Evolutionary conservation across 495 filamentous ascomycete genomes (phyloP).

Genomic region (Penicillium egyptiacum): DNA sequence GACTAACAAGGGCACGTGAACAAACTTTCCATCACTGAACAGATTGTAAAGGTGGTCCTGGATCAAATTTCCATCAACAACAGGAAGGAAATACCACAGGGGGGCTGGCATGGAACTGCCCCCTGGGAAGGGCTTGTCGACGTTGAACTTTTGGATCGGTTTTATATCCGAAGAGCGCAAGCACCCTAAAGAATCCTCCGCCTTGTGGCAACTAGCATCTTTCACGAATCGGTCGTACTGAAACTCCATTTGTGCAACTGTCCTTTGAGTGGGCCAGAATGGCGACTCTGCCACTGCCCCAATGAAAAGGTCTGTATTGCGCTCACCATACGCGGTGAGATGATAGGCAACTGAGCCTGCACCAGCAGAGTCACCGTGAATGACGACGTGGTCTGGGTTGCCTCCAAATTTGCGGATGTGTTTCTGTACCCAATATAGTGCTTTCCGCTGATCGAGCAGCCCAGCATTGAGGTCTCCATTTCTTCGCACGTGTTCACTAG

Average conservation of each 20-base stretch:
- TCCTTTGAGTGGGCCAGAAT: slow-evolving; percentile 61
- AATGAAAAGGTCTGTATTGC: slow-evolving; percentile 32
- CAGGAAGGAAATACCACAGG: slow-evolving; percentile 51
- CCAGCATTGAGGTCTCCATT: too few relatives aligned
- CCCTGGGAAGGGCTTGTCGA: slow-evolving; percentile 52
- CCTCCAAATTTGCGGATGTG: too few relatives aligned
- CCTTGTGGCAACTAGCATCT: slow-evolving; percentile 47
- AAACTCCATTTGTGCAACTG: slow-evolving; percentile 58
- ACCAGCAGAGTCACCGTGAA: too few relatives aligned
- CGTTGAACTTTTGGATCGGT: slow-evolving; percentile 50
- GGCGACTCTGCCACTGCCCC: slow-evolving; percentile 61
- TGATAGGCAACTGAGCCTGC: too few relatives aligned
- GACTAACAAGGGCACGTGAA: slow-evolving; percentile 62
- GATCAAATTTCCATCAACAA: slow-evolving; percentile 57
- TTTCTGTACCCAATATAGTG: too few relatives aligned
- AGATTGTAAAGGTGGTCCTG: slow-evolving; percentile 53
- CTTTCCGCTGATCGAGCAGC: too few relatives aligned
- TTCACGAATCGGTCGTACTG: slow-evolving; percentile 58
- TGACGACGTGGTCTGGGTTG: too few relatives aligned
- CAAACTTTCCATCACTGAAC: slow-evolving; percentile 54
- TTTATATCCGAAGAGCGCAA: slow-evolving; percentile 52
- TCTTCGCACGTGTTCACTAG: slow-evolving; percentile 41
- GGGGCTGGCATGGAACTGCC: slow-evolving; percentile 38
- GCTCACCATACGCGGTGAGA: too few relatives aligned
- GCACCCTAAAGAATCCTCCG: slow-evolving; percentile 50